These are phyloP conservation scores for Hyaloscypha finlandica DNA, from an alignment of 495 filamentous ascomycete genomes.

Conservation along the genomic window DNA sequence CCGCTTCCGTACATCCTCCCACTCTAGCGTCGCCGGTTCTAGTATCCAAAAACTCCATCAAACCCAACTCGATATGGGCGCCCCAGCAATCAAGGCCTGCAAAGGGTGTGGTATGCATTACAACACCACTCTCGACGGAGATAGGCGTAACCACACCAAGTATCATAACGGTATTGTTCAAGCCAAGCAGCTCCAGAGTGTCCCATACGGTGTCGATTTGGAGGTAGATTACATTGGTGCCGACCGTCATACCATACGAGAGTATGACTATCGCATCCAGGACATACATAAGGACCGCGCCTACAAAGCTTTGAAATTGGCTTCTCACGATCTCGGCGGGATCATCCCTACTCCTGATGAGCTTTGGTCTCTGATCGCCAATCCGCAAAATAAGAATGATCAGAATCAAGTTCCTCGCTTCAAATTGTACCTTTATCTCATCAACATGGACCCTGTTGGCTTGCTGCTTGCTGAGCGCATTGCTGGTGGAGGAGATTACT, in stretches of 20 bases:
- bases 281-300: not conserved
- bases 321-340: conserved; percentile 3
- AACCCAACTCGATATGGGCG: conserved; percentile 20
- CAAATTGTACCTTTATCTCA: conserved; percentile 22
- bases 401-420: conserved; percentile 13
- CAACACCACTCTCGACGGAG: conserved; percentile 13
- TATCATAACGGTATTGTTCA: not conserved
- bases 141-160: conserved; percentile 10
- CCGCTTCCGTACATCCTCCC: not conserved
- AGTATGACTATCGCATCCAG: not conserved
- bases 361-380: conserved; percentile 7
- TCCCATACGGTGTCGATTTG: not conserved
- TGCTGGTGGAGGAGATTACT: not conserved
- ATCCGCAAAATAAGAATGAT: conserved; percentile 6
- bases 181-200: not conserved
- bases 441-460: not conserved
- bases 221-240: not conserved
- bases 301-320: conserved; percentile 2
- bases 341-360: conserved; percentile 1
- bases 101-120: conserved; percentile 20
- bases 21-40: not conserved
- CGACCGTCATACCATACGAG: not conserved
- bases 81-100: conserved; percentile 2
- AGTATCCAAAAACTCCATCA: conserved; percentile 5
- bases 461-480: conserved; percentile 18